Evolutionary conservation across 164 flowering plant genomes (phyloP).

Genomic region (Tetracentron sinense): DNA sequence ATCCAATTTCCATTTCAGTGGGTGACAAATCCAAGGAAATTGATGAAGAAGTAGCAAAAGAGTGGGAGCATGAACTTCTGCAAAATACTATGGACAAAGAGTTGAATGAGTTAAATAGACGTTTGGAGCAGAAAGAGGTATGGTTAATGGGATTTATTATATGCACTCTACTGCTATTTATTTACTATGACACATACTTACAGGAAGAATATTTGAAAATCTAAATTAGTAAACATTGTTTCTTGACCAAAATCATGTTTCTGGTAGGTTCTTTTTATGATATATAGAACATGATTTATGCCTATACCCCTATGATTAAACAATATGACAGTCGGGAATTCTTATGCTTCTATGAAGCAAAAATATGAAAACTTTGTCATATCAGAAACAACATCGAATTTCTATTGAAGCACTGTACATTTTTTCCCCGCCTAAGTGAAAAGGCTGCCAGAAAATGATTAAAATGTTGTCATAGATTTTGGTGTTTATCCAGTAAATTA

Average conservation of each 20-base stretch:
- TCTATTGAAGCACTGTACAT: conserved; percentile 1
- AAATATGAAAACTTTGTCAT: background rate
- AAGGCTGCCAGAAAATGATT: too few relatives aligned
- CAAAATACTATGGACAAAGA: conserved; percentile 94
- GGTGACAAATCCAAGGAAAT: conserved; percentile 67
- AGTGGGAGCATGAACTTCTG: conserved; percentile 90
- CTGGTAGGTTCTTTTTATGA: background rate
- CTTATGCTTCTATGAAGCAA: background rate
- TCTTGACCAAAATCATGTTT: too few relatives aligned
- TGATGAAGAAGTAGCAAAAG: conserved; percentile 87
- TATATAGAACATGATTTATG: background rate
- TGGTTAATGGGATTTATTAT: background rate
- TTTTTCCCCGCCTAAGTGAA: too few relatives aligned
- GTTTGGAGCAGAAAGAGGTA: conserved; percentile 93
- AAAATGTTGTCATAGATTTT: too few relatives aligned
- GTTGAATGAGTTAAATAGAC: conserved; percentile 75
- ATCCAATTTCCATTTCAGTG: conserved; percentile 22
- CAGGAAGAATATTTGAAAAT: too few relatives aligned
- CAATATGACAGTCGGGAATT: background rate
- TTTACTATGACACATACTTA: too few relatives aligned
- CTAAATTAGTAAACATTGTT: too few relatives aligned
- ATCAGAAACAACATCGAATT: background rate
- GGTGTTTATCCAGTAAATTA: too few relatives aligned
- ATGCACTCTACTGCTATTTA: background rate
- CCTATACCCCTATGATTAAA: background rate